These are phyloP conservation scores for Kwoniella sp. DNA, from an alignment of 768 basidiomycete genomes.

Conservation along the genomic window DNA sequence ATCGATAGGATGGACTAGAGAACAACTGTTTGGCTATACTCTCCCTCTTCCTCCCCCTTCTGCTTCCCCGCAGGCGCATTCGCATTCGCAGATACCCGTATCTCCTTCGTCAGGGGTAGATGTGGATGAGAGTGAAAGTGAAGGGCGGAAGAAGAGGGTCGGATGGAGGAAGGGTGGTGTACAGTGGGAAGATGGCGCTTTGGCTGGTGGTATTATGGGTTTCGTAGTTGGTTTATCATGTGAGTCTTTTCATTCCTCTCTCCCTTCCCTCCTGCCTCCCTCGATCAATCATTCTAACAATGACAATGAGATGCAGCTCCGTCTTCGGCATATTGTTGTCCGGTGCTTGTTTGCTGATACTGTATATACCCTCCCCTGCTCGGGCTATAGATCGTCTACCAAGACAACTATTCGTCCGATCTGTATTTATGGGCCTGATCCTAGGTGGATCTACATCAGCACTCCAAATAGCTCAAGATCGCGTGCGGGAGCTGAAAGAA, in stretches of 20 bases:
- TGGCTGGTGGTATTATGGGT: slow-evolving; percentile 45
- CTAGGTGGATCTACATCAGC: slow-evolving; percentile 40
- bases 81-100: too few species aligned
- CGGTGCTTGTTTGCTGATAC: too few species aligned
- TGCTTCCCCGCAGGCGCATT: neutral
- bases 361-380: too few species aligned
- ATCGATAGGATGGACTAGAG: slow-evolving; percentile 35
- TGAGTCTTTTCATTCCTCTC: slow-evolving; percentile 35
- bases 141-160: slow-evolving; percentile 9
- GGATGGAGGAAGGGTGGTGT: slow-evolving; percentile 39
- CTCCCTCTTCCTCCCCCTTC: neutral
- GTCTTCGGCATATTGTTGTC: too few species aligned
- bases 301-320: too few species aligned
- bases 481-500: slow-evolving; percentile 26
- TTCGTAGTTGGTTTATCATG: slow-evolving; percentile 38
- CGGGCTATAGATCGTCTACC: slow-evolving; percentile 47
- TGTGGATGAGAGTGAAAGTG: slow-evolving; percentile 9
- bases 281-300: too few species aligned
- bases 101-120: neutral
- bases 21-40: slow-evolving; percentile 27
- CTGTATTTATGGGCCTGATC: slow-evolving; percentile 43
- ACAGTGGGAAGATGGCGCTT: slow-evolving; percentile 47
- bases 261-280: too few species aligned
- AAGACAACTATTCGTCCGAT: slow-evolving; percentile 42
- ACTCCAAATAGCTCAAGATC: slow-evolving; percentile 35